Evolutionary conservation across 306 rosid species (phyloP).

Genomic region (Vigna mungo): DNA sequence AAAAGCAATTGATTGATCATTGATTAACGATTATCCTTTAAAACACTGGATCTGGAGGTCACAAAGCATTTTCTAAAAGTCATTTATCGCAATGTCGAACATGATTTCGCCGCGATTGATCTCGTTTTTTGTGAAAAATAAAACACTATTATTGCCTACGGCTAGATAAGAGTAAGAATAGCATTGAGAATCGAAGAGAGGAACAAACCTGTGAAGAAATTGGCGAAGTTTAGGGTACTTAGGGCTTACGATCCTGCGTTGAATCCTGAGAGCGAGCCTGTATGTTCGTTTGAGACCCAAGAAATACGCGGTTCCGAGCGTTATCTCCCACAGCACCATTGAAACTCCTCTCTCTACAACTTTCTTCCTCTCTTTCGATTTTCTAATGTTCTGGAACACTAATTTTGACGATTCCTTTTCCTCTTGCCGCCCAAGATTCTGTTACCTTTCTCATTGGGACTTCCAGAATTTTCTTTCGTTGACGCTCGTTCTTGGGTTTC

Average conservation of each 20-base stretch:
- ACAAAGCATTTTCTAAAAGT: background rate
- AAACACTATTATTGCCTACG: background rate
- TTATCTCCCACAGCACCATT: slow-evolving; percentile 98
- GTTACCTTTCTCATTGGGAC: slow-evolving; percentile 7
- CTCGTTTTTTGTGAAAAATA: background rate
- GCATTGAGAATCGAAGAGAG: background rate
- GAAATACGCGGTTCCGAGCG: slow-evolving; percentile 92
- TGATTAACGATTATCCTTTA: background rate
- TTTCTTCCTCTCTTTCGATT: background rate
- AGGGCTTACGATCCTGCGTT: slow-evolving; percentile 69
- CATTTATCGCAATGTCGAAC: background rate
- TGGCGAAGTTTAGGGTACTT: slow-evolving; percentile 71
- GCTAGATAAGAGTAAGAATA: background rate
- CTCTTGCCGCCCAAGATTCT: slow-evolving; percentile 55
- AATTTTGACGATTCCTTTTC: slow-evolving; percentile 39
- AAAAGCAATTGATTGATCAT: background rate
- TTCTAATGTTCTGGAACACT: slow-evolving; percentile 5
- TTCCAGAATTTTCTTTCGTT: slow-evolving; percentile 48
- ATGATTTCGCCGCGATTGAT: background rate
- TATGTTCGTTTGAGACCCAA: slow-evolving; percentile 87
- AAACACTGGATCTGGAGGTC: background rate
- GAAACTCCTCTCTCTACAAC: slow-evolving; percentile 15
- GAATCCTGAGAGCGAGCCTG: slow-evolving; percentile 75
- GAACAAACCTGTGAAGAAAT: slow-evolving; percentile 69
- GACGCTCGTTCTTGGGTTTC: background rate